phyloP scores from a whole-genome alignment of 306 rosid species.

The Parietaria judaica region DNA sequence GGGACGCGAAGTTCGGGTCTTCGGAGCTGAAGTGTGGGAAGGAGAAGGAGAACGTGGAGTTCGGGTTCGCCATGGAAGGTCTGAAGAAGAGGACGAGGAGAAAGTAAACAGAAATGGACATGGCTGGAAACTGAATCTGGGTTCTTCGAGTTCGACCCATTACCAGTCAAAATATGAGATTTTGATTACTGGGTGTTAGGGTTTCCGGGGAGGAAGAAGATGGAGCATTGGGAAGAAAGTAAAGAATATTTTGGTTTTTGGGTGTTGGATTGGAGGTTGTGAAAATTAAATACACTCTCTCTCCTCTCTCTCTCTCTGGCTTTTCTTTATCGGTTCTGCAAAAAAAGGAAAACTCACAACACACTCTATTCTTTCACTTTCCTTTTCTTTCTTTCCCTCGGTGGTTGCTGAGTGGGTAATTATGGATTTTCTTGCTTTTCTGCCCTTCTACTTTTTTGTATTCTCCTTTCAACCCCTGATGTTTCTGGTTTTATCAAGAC shows the following conservation, averaged over 20 bases:
- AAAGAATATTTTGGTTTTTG: conserved; percentile 47
- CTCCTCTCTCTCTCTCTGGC: conserved; percentile 6
- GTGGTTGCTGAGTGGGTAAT: conserved; percentile 46
- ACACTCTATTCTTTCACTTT: conserved; percentile 14
- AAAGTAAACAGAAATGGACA: conserved; percentile 35
- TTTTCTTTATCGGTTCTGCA: conserved; percentile 26
- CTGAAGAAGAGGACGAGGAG: conserved; percentile 41
- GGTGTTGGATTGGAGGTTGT: conserved; percentile 56
- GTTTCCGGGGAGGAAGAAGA: conserved; percentile 37
- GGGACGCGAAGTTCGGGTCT: conserved; percentile 45
- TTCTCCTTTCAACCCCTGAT: conserved; percentile 7
- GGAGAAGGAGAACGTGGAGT: conserved; percentile 51
- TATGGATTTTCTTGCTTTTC: conserved; percentile 24
- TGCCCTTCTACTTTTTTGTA: conserved; percentile 15
- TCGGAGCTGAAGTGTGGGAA: conserved; percentile 41
- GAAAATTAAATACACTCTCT: conserved; percentile 46
- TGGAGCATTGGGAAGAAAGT: conserved; percentile 42
- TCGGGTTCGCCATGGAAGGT: conserved; percentile 30
- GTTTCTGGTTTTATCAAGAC: not conserved
- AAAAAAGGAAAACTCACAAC: conserved; percentile 15
- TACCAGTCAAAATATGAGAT: conserved; percentile 20
- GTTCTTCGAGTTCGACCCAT: not conserved
- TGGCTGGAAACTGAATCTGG: conserved; percentile 45
- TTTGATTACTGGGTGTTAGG: conserved; percentile 28
- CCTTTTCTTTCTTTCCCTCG: conserved; percentile 36